These are phyloP conservation scores for Lactarius sanguifluus DNA, from an alignment of 768 basidiomycete genomes.

Conservation along the genomic window DNA sequence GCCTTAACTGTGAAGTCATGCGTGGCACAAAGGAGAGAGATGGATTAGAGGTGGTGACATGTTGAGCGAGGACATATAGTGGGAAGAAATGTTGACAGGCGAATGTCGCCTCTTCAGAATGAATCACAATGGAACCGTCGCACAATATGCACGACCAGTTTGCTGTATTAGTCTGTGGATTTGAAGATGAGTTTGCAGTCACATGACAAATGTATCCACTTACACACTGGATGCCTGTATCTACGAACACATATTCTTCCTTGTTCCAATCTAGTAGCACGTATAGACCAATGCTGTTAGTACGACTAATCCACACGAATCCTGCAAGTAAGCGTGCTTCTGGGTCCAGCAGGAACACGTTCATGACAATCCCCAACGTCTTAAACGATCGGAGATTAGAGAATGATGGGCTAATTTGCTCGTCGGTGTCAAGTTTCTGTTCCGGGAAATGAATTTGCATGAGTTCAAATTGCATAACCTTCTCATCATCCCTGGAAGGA, in stretches of 20 bases:
- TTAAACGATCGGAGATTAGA: conserved; percentile 61
- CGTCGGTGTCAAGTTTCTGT: conserved; percentile 13
- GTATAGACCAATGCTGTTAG: conserved; percentile 60
- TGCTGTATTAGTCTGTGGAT: conserved; percentile 55
- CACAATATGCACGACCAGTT: conserved; percentile 78
- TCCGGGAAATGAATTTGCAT: conserved; percentile 66
- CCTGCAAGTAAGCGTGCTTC: conserved; percentile 58
- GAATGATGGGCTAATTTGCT: conserved; percentile 44
- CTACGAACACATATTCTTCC: conserved; percentile 66
- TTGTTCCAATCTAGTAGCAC: conserved; percentile 66
- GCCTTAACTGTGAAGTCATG: conserved; percentile 30
- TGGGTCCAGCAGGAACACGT: conserved; percentile 72
- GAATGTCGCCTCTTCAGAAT: conserved; percentile 65
- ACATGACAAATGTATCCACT: conserved; percentile 36
- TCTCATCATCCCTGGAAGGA: conserved; percentile 43
- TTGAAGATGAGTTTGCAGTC: conserved; percentile 5
- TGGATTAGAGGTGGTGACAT: conserved; percentile 30
- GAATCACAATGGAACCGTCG: conserved; percentile 67
- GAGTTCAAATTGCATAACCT: conserved; percentile 69
- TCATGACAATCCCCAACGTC: conserved; percentile 71
- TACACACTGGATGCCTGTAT: conserved; percentile 73
- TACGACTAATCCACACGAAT: conserved; percentile 63
- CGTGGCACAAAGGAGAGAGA: conserved; percentile 30
- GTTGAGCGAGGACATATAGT: conserved; percentile 38
- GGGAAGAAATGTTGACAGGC: conserved; percentile 74